Percentiles rank a stretch among this genome's conserved stretches.
Conservation (phyloP, 805 yeast species). For the Saccharomyces kudriavzevii region DNA sequence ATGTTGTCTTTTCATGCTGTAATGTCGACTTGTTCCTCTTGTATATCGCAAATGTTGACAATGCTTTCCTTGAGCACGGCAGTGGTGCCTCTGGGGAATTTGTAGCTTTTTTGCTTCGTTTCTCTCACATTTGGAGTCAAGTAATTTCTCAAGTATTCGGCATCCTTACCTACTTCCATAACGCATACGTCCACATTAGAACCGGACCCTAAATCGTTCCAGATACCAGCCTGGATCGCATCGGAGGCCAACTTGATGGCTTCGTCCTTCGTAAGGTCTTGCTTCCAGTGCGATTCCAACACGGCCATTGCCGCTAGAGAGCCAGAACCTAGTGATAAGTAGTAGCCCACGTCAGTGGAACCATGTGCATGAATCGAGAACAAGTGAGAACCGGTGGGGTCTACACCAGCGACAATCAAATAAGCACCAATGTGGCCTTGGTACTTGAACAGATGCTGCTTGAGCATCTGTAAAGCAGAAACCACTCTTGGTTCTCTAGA, state of each 20-base stretch:
- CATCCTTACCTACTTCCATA: slow-evolving; percentile 88
- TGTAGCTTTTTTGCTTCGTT: slow-evolving; percentile 72
- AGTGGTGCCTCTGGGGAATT: slow-evolving; percentile 90
- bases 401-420: slow-evolving; percentile 94
- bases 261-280: slow-evolving; percentile 71
- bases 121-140: slow-evolving; percentile 85
- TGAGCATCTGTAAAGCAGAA: slow-evolving; percentile 83
- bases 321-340: slow-evolving; percentile 90
- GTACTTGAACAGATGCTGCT: slow-evolving; percentile 91
- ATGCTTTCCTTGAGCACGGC: slow-evolving; percentile 67
- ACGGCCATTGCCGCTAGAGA: slow-evolving; percentile 98
- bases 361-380: slow-evolving; percentile 96
- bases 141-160: slow-evolving; percentile 76
- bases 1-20: slow-evolving; percentile 15
- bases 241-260: slow-evolving; percentile 87
- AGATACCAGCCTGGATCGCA: slow-evolving; percentile 95
- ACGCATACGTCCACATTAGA: slow-evolving; percentile 97
- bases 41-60: slow-evolving; percentile 56
- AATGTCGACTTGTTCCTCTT: slow-evolving; percentile 47
- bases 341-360: slow-evolving; percentile 91
- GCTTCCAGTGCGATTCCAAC: slow-evolving; percentile 79
- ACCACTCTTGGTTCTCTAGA: slow-evolving; percentile 88
- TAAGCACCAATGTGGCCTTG: slow-evolving; percentile 98
- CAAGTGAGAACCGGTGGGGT: slow-evolving; percentile 91
- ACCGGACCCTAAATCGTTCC: slow-evolving; percentile 98